These are phyloP conservation scores for Brassica juncea DNA, from an alignment of 345 rosid genomes.

Conservation along the genomic window DNA sequence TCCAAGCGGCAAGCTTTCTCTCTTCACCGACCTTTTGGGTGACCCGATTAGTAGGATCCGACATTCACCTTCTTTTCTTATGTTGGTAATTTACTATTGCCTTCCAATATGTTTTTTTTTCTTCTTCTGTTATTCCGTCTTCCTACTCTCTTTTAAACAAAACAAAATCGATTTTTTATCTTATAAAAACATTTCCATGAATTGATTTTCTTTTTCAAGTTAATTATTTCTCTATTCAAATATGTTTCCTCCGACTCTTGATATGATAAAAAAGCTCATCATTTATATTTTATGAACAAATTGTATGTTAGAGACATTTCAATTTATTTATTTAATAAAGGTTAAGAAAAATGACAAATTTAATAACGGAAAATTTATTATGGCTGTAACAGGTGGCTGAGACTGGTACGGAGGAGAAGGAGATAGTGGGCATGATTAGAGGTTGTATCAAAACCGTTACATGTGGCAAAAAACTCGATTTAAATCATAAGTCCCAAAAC, in stretches of 20 bases:
- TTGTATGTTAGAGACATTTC: too few species aligned
- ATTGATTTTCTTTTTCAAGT: too few species aligned
- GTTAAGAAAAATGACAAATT: neutral
- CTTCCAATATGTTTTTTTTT: neutral
- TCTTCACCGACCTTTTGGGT: slow-evolving; percentile 95
- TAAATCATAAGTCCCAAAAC: slow-evolving; percentile 26
- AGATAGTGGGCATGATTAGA: slow-evolving; percentile 90
- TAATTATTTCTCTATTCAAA: too few species aligned
- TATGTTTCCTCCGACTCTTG: too few species aligned
- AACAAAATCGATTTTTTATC: too few species aligned
- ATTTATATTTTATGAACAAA: too few species aligned
- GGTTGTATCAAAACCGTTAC: slow-evolving; percentile 96
- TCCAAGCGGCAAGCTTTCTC: slow-evolving; percentile 52
- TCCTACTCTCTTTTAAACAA: neutral
- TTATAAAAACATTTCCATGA: too few species aligned
- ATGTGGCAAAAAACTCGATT: slow-evolving; percentile 53
- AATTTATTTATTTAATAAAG: too few species aligned
- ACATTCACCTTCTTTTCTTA: slow-evolving; percentile 92
- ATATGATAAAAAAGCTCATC: too few species aligned
- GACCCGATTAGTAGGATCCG: slow-evolving; percentile 99
- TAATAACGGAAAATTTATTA: neutral
- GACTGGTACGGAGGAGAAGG: slow-evolving; percentile 53
- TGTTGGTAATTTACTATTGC: slow-evolving; percentile 62
- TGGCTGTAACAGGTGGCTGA: slow-evolving; percentile 76
- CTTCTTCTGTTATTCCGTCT: neutral